A percentile compares a stretch with the other conserved stretches of the same genome.
Conservation (phyloP, 164 flowering plant genomes). For the Hamamelis virginiana region DNA sequence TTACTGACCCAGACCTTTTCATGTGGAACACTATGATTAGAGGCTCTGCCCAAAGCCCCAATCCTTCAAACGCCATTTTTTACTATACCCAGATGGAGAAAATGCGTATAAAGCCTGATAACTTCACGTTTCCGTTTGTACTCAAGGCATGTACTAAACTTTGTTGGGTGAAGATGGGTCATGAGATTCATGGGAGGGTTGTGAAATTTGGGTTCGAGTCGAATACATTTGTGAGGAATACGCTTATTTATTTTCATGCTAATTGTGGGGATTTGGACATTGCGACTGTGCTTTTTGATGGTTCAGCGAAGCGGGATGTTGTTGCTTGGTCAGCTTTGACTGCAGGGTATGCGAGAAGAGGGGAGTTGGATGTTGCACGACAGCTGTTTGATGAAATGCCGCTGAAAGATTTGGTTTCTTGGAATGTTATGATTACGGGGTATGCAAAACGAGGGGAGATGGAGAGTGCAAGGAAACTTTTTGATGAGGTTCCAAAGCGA, state of each 20-base stretch:
- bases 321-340: constrained; percentile 82
- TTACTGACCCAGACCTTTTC: constrained; percentile 62
- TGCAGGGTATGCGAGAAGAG: constrained; percentile 71
- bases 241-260: constrained; percentile 67
- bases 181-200: constrained; percentile 52
- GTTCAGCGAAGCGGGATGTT: constrained; percentile 41
- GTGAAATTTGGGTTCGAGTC: constrained; percentile 53
- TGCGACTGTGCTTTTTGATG: constrained; percentile 59
- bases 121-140: constrained; percentile 63
- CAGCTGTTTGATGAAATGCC: constrained; percentile 70
- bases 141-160: constrained; percentile 78
- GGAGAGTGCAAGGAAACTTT: constrained; percentile 55
- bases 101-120: constrained; percentile 38
- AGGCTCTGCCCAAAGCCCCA: constrained; percentile 62
- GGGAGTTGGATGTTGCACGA: constrained; percentile 49
- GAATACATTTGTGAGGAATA: constrained; percentile 56
- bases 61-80: constrained; percentile 44
- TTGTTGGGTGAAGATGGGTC: constrained; percentile 48
- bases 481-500: constrained; percentile 41
- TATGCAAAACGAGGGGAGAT: constrained; percentile 70
- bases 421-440: constrained; percentile 87
- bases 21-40: constrained; percentile 78
- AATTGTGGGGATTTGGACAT: constrained; percentile 60
- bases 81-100: constrained; percentile 60
- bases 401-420: constrained; percentile 67